Conservation (phyloP, 768 basidiomycete species). For the Chalciporus pseudorubinellus region DNA sequence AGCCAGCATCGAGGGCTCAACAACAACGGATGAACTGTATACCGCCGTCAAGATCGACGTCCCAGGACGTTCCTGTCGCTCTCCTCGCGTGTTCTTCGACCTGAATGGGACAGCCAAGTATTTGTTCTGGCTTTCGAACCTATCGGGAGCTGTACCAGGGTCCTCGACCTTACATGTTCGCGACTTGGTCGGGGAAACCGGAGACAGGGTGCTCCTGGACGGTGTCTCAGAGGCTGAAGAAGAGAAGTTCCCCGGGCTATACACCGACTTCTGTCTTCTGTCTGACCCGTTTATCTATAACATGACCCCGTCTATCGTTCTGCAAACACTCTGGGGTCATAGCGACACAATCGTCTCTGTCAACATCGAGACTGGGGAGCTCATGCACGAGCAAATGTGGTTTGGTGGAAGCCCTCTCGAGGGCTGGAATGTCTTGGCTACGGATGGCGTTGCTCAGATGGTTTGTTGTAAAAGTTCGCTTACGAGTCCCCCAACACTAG, state of each 20-base stretch:
- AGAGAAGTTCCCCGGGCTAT: slow-evolving; percentile 61
- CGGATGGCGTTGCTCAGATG: slow-evolving; percentile 39
- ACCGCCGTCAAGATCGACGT: slow-evolving; percentile 39
- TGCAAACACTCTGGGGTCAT: slow-evolving; percentile 54
- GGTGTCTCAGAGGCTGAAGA: slow-evolving; percentile 35
- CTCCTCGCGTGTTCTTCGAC: slow-evolving; percentile 45
- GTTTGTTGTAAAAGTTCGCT: slow-evolving; percentile 48
- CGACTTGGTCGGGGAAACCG: slow-evolving; percentile 26
- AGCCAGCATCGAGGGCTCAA: slow-evolving; percentile 5
- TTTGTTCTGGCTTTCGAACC: slow-evolving; percentile 52
- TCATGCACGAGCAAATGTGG: slow-evolving; percentile 28
- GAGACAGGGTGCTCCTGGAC: slow-evolving; percentile 36
- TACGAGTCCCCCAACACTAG: slow-evolving; percentile 42
- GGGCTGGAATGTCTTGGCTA: slow-evolving; percentile 50
- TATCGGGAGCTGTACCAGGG: slow-evolving; percentile 51
- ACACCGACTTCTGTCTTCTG: slow-evolving; percentile 48
- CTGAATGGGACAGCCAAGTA: slow-evolving; percentile 13
- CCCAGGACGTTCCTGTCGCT: slow-evolving; percentile 49
- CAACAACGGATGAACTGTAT: slow-evolving; percentile 13
- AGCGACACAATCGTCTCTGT: slow-evolving; percentile 50
- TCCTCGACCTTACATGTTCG: slow-evolving; percentile 46
- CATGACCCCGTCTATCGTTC: slow-evolving; percentile 24
- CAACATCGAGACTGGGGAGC: slow-evolving; percentile 36
- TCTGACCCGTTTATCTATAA: slow-evolving; percentile 35
- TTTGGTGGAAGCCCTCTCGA: slow-evolving; percentile 21